phyloP scores from a whole-genome alignment of 495 filamentous ascomycete genomes.

The Neurospora sp. region DNA sequence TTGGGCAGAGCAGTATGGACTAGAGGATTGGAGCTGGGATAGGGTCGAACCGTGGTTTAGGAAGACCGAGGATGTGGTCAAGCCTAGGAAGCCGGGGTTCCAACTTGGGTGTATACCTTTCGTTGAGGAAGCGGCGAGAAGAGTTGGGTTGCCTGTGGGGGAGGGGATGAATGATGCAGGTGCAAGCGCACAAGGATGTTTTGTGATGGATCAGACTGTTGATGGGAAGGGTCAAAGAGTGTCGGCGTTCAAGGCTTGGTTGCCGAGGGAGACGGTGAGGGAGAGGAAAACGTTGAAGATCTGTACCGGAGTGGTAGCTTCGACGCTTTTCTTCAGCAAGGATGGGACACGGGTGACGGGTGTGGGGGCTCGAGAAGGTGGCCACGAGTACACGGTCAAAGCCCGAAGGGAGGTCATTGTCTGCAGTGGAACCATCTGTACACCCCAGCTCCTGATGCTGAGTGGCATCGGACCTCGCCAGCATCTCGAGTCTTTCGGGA shows the following conservation, averaged over 20 bases:
- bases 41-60: slow-evolving; percentile 21
- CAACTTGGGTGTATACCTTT: slow-evolving; percentile 4
- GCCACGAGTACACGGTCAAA: slow-evolving; percentile 7
- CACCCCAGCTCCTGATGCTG: slow-evolving; percentile 19
- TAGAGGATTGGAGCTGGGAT: slow-evolving; percentile 18
- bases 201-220: slow-evolving; percentile 16
- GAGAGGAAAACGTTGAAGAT: slow-evolving; percentile 9
- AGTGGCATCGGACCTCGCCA: slow-evolving; percentile 19
- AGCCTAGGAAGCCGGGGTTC: background rate
- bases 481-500: slow-evolving; percentile 43
- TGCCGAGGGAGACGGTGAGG: slow-evolving; percentile 4
- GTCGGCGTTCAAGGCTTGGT: slow-evolving; percentile 13
- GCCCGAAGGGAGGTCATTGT: slow-evolving; percentile 18
- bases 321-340: slow-evolving; percentile 9
- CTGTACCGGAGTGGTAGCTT: slow-evolving; percentile 15
- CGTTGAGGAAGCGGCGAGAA: slow-evolving; percentile 4
- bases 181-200: slow-evolving; percentile 11
- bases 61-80: slow-evolving; percentile 11
- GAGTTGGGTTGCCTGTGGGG: slow-evolving; percentile 9
- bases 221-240: slow-evolving; percentile 8
- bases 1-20: slow-evolving; percentile 16
- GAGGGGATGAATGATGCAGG: slow-evolving; percentile 10
- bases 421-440: slow-evolving; percentile 10
- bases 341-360: slow-evolving; percentile 3
- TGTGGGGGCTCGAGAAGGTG: slow-evolving; percentile 5